Conservation (phyloP, 140 eudicot genomes). For the Cichorium intybus region DNA sequence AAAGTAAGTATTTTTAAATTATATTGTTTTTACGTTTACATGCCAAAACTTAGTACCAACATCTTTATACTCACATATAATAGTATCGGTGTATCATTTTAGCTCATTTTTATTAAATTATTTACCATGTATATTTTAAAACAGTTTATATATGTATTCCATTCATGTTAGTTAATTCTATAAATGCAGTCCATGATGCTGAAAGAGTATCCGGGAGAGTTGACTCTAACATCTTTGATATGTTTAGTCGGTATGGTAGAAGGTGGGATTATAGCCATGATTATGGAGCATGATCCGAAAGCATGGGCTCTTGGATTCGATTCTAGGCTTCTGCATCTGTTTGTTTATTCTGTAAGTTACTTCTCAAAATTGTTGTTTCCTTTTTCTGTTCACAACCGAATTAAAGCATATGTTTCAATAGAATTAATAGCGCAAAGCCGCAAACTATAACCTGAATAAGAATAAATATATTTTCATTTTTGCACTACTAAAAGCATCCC, state of each 20-base stretch:
- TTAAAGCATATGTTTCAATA: not conserved
- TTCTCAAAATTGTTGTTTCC: too few species aligned
- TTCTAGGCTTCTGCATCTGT: slow-evolving; percentile 88
- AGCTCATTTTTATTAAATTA: too few species aligned
- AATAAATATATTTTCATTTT: slow-evolving; percentile 21
- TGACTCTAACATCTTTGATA: slow-evolving; percentile 61
- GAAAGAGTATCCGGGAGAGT: slow-evolving; percentile 79
- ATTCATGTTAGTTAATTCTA: not conserved
- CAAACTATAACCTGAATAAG: not conserved
- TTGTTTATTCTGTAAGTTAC: slow-evolving; percentile 72
- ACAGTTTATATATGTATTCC: too few species aligned
- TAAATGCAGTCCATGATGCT: slow-evolving; percentile 62
- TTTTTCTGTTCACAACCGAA: not conserved
- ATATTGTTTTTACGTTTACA: too few species aligned
- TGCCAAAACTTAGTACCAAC: not conserved
- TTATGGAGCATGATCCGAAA: slow-evolving; percentile 64
- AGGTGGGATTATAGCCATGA: slow-evolving; percentile 60
- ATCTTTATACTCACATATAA: too few species aligned
- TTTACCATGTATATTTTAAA: too few species aligned
- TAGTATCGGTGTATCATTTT: not conserved
- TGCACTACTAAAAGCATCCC: slow-evolving; percentile 6
- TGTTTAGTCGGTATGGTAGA: slow-evolving; percentile 69
- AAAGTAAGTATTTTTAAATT: too few species aligned
- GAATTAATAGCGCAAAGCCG: too few species aligned
- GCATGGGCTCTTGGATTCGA: slow-evolving; percentile 96